Evolutionary conservation across 2,329 filamentous ascomycete genomes (phyloP).

Genomic region (Paraphaeosphaeria sporulosa): DNA sequence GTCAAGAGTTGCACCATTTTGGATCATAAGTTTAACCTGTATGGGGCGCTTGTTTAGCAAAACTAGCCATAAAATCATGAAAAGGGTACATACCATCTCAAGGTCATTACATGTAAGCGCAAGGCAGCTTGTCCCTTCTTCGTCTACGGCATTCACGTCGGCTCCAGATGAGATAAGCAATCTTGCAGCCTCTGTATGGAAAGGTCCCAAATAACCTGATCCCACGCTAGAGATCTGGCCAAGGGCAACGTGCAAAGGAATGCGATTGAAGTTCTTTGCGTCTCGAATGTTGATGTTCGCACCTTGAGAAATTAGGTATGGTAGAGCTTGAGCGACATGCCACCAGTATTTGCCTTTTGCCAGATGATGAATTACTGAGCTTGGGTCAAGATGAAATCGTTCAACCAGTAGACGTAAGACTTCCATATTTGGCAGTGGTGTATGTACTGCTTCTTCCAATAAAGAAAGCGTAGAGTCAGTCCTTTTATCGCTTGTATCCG

Average conservation of each 20-base stretch:
- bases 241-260: conserved; percentile 35
- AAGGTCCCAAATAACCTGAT: background rate
- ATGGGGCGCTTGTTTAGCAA: background rate
- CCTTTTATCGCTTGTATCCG: background rate
- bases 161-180: conserved; percentile 18
- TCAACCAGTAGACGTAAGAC: conserved; percentile 25
- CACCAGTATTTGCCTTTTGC: conserved; percentile 19
- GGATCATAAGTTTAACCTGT: conserved; percentile 8
- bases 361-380: conserved; percentile 9
- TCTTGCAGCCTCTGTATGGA: conserved; percentile 16
- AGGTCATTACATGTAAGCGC: conserved; percentile 12
- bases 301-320: conserved; percentile 22
- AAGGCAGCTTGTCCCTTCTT: conserved; percentile 18
- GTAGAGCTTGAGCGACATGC: conserved; percentile 23
- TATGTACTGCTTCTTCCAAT: conserved; percentile 6
- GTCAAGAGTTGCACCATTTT: conserved; percentile 12
- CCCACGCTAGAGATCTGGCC: background rate
- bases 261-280: conserved; percentile 20
- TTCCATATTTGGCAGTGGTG: conserved; percentile 23
- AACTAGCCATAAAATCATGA: no score
- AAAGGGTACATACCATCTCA: conserved; percentile 8
- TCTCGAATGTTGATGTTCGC: conserved; percentile 25
- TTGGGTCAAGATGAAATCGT: conserved; percentile 20
- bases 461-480: background rate
- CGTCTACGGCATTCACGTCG: conserved; percentile 19